A percentile compares a stretch with the other conserved stretches of the same genome.
These are phyloP conservation scores for Globisporangium sylvaticum DNA, from an alignment of 352 stramenopile species.

Conservation along the genomic window DNA sequence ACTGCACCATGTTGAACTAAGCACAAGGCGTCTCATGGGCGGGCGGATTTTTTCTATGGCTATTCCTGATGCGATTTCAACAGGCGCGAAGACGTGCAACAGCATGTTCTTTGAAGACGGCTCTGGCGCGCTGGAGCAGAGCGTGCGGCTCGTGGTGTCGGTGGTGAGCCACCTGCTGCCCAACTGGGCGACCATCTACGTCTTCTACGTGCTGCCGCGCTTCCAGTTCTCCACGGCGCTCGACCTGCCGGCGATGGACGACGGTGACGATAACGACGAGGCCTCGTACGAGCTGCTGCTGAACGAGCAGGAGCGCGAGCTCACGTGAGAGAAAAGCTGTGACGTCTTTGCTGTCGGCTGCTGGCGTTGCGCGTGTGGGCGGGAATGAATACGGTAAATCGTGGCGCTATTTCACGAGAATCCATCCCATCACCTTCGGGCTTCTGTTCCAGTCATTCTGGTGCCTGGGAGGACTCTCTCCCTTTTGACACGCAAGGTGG, in stretches of 20 bases:
- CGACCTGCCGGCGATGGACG: constrained; percentile 46
- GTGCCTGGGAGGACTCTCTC: background rate
- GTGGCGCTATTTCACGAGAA: background rate
- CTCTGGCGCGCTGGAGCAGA: constrained; percentile 49
- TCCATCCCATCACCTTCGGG: background rate
- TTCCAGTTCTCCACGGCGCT: constrained; percentile 61
- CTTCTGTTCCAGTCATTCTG: background rate
- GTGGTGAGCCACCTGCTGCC: constrained; percentile 51
- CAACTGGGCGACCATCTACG: constrained; percentile 65
- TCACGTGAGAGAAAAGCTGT: background rate
- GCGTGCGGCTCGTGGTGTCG: constrained; percentile 43
- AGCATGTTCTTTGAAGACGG: constrained; percentile 74
- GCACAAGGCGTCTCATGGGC: background rate
- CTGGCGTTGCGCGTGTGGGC: too few relatives aligned
- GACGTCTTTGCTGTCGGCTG: background rate
- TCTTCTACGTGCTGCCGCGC: constrained; percentile 65
- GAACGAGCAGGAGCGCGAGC: constrained; percentile 20
- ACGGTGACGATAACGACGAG: constrained; percentile 11
- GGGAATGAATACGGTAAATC: background rate
- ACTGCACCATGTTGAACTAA: constrained; percentile 10
- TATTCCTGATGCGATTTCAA: background rate
- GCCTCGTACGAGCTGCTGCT: constrained; percentile 29
- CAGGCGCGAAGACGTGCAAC: constrained; percentile 43
- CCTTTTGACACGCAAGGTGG: background rate
- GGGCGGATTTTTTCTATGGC: background rate